Evolutionary conservation across 306 rosid species (phyloP), one percentile per base, ranked within the genome.

Genomic region (Trichosanthes truncata): DNA sequence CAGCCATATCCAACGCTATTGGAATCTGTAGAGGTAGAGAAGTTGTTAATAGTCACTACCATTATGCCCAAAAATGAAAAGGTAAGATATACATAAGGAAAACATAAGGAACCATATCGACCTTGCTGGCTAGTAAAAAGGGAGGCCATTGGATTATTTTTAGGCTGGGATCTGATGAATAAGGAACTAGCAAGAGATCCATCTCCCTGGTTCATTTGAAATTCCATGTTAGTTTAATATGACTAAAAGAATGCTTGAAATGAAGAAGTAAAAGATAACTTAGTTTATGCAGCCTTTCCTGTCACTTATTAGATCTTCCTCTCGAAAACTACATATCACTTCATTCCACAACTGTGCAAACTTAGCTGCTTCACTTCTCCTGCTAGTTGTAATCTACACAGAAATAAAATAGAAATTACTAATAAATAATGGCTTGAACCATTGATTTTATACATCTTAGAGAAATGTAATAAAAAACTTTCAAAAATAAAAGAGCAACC

Each of bases 111-210:
- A 62, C 40, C 84, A 20, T 49, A 26, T 49, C 71, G 80, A 91
- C 99, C 97, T 95, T 95, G 97, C 97, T 91, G 65, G 99, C 97
- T 83, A 95, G 99, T 82, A 95, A 79, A 87, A 95, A 95, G 20
- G 97, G 99, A 29, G 99, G 97, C 97, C 98, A 95, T 86, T 95
- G 98, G 81, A 95, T 95, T 75, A 91, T 87, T 86, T 90, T 92
- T 77, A 95, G 83, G 81, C 95, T 79, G 52, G 92, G 97, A 86
- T 95, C 98, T 75, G 95, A 91, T 55, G 97, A 91, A 85, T 95
- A 95, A 80, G 98, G 98, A 88, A 91, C 95, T 84, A 95, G 65
- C 84, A 95, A 83, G 83, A 92, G 86, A 86, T 95, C 98, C 97
- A 91, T 90, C 88, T 95, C 99, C 93, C 99, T 95, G 97, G 6